Evolutionary conservation across 1,139 yeast genomes (phyloP).

Genomic region (Yamadazyma dendronema): DNA sequence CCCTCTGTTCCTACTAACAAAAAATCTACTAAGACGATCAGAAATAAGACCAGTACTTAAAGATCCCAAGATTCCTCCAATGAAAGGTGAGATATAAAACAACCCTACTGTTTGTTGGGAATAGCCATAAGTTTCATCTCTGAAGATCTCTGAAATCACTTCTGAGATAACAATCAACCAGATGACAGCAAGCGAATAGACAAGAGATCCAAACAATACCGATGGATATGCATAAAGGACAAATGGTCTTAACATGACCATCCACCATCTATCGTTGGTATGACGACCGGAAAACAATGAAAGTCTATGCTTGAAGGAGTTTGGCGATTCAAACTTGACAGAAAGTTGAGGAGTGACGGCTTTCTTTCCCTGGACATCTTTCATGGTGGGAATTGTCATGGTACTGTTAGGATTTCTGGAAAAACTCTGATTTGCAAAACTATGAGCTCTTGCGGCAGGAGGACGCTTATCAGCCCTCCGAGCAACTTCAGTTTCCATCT

Average conservation of each 20-base stretch:
- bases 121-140: slow-evolving; percentile 45
- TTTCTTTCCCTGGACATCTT: neutral
- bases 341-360: neutral
- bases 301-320: slow-evolving; percentile 16
- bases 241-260: slow-evolving; percentile 57
- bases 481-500: slow-evolving; percentile 50
- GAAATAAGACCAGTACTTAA: slow-evolving; percentile 51
- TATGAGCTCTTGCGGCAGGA: slow-evolving; percentile 32
- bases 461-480: slow-evolving; percentile 34
- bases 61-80: slow-evolving; percentile 61
- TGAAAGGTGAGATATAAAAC: slow-evolving; percentile 55
- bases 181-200: slow-evolving; percentile 58
- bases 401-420: neutral
- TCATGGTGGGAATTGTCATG: neutral
- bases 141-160: slow-evolving; percentile 51
- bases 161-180: slow-evolving; percentile 65
- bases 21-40: slow-evolving; percentile 42
- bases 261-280: slow-evolving; percentile 53
- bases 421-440: slow-evolving; percentile 22
- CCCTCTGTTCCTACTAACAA: slow-evolving; percentile 46
- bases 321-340: slow-evolving; percentile 5
- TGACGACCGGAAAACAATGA: slow-evolving; percentile 44
- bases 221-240: slow-evolving; percentile 52
- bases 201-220: slow-evolving; percentile 50
- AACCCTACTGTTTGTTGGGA: slow-evolving; percentile 52